Conservation (phyloP, 108 stramenopile genomes). For the Nitzschia sp. region DNA sequence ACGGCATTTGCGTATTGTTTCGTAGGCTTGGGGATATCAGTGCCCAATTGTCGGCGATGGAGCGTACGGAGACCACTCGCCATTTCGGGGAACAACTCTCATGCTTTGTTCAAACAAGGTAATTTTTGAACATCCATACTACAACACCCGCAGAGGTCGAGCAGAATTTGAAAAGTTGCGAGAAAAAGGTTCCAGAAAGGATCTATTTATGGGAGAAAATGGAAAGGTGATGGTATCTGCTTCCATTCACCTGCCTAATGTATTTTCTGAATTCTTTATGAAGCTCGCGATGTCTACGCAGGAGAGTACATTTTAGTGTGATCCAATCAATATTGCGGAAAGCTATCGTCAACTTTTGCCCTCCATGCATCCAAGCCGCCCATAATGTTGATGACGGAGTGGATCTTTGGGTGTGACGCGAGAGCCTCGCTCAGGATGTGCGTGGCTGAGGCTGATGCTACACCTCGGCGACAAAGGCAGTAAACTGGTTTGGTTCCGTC, state of each 20-base stretch:
- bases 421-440: conserved; percentile 45
- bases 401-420: conserved; percentile 32
- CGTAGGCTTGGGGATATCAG: conserved; percentile 52
- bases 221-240: conserved; percentile 49
- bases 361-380: conserved; percentile 79
- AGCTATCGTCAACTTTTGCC: conserved; percentile 58
- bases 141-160: conserved; percentile 47
- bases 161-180: conserved; percentile 25
- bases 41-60: conserved; percentile 72
- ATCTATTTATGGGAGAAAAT: conserved; percentile 25
- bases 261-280: conserved; percentile 43
- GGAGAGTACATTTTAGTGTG: not conserved
- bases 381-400: conserved; percentile 61
- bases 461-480: conserved; percentile 79
- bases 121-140: conserved; percentile 71
- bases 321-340: conserved; percentile 66
- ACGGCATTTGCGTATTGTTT: not conserved
- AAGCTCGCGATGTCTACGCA: not conserved
- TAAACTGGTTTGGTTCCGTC: conserved; percentile 53
- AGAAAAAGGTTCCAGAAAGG: conserved; percentile 19
- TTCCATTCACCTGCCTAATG: conserved; percentile 51
- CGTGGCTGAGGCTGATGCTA: conserved; percentile 66
- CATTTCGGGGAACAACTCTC: conserved; percentile 56
- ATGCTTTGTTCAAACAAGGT: conserved; percentile 72
- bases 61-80: conserved; percentile 63